A percentile compares a stretch with the other conserved stretches of the same genome.
phyloP scores from a whole-genome alignment of 164 flowering plant species.

The Platanus orientalis region DNA sequence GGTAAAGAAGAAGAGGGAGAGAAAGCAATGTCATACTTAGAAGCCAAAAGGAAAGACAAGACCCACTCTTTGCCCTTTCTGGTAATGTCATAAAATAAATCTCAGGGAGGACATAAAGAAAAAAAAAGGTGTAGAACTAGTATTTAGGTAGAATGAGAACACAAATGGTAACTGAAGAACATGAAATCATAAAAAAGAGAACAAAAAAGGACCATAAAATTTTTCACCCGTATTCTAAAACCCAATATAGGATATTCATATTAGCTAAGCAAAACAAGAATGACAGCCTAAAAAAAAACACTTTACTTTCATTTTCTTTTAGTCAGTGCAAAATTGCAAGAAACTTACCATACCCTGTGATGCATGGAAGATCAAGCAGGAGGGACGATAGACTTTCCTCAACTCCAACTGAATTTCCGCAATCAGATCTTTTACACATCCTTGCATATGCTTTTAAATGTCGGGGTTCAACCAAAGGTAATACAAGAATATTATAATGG shows the following conservation, averaged over 20 bases:
- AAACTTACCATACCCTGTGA: constrained; percentile 99
- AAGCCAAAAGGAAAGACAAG: too few relatives aligned
- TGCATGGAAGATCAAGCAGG: constrained; percentile 88
- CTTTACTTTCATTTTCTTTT: neutral
- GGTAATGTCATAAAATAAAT: too few relatives aligned
- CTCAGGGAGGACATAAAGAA: too few relatives aligned
- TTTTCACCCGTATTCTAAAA: neutral
- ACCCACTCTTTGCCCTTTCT: too few relatives aligned
- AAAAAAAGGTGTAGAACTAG: neutral
- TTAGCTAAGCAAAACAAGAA: neutral
- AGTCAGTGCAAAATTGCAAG: constrained; percentile 10
- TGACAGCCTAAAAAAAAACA: neutral
- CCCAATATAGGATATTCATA: neutral
- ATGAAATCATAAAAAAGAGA: neutral
- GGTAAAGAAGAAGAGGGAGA: too few relatives aligned
- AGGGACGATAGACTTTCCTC: constrained; percentile 79
- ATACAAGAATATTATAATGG: constrained; percentile 55
- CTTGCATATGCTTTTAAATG: constrained; percentile 59
- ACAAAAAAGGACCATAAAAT: neutral
- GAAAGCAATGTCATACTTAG: too few relatives aligned
- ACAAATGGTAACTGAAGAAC: neutral
- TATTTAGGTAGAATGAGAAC: too few relatives aligned
- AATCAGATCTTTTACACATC: constrained; percentile 64
- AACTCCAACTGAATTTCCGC: constrained; percentile 70
- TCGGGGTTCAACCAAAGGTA: constrained; percentile 86